Base-by-base conservation (phyloP, 2,329 filamentous ascomycete genomes). In the Claviceps sorghi region DNA sequence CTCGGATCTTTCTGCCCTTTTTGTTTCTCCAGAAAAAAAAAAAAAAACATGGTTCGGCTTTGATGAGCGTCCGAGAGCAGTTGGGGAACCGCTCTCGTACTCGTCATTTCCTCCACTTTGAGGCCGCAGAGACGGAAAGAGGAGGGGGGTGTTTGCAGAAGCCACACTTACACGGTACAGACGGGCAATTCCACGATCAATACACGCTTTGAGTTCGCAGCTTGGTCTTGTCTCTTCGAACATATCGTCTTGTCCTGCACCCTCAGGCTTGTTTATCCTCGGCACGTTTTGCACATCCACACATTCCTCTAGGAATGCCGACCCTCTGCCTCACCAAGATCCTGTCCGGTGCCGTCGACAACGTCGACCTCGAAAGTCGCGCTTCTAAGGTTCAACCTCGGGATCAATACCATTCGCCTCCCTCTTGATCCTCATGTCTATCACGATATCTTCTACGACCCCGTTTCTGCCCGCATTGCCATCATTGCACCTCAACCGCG, bases 31-130 rank as follows among this genome's bases (percentile, higher is more conserved):
- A 58, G 55, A 58, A 49, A 59, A 56, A 58, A 49, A 59, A 56
- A 58, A 58, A 56, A 58, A 49, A 59, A 56, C 58, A 63, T 64
- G 63, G 60, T 57, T 53, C 51, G 55, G 54, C 32, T 55, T 42
- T 48, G 48, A 50, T 55, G 53, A 49, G 30, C 19, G 36, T 38
- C 32, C 50, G 41, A 54, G 48, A 44, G 53, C 50, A 50, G 42
- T 21, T 48, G 42, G 48, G 50, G 34, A 51, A 49, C 26, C 47
- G 38, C 29, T 41, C 40, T 53, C 42, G 38, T 53, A 42, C 52
- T 38, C 38, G 21, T 44, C 17, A 34, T 50, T 53, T 48, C 21
- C 29, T 44, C 38, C 50, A 43, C 40, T 32, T 44, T 44, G n/a
- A 50, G 19, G 43, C 21, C 21, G 21, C 29, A n/a, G 45, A 48